Percentiles rank a stretch among this genome's conserved stretches.
Conservation (phyloP, 2,329 filamentous ascomycete species). For the Beauveria asiatica region DNA sequence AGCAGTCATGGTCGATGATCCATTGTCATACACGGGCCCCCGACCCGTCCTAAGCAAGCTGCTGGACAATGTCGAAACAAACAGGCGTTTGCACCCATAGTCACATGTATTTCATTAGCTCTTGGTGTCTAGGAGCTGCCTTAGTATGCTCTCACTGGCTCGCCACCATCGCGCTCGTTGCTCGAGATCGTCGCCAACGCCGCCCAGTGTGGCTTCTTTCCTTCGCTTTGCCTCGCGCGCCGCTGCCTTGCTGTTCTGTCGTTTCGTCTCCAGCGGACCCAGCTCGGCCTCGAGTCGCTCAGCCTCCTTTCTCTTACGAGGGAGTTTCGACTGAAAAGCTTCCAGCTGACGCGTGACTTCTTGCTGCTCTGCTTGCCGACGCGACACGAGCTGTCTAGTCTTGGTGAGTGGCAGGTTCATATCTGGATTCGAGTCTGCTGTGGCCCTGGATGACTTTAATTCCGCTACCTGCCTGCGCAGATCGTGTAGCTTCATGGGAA, state of each 20-base stretch:
- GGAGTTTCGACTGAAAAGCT: conserved; percentile 51
- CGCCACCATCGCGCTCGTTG: conserved; percentile 68
- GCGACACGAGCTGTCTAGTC: conserved; percentile 45
- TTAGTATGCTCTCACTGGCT: conserved; percentile 56
- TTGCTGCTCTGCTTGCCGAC: conserved; percentile 40
- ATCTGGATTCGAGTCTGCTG: conserved; percentile 28
- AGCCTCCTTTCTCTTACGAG: conserved; percentile 57
- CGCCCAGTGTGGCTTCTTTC: conserved; percentile 57
- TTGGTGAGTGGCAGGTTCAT: conserved; percentile 49
- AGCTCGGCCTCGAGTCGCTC: conserved; percentile 61
- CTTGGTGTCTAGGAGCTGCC: conserved; percentile 52
- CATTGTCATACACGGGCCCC: neutral
- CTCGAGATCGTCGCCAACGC: conserved; percentile 64
- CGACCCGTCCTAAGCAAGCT: neutral
- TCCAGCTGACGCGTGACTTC: conserved; percentile 58
- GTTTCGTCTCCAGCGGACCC: conserved; percentile 57
- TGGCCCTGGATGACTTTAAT: conserved; percentile 34
- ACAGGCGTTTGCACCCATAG: neutral
- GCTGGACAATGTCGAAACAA: neutral
- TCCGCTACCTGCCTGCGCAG: conserved; percentile 40
- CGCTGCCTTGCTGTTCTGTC: conserved; percentile 54
- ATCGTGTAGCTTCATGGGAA: conserved; percentile 41
- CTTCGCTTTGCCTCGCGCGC: conserved; percentile 63
- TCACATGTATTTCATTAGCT: conserved; percentile 22
- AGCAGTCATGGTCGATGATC: neutral